Evolutionary conservation across 2,329 filamentous ascomycete species (phyloP), one percentile per base, ranked within the genome.

Genomic region (Aspergillus candidus): DNA sequence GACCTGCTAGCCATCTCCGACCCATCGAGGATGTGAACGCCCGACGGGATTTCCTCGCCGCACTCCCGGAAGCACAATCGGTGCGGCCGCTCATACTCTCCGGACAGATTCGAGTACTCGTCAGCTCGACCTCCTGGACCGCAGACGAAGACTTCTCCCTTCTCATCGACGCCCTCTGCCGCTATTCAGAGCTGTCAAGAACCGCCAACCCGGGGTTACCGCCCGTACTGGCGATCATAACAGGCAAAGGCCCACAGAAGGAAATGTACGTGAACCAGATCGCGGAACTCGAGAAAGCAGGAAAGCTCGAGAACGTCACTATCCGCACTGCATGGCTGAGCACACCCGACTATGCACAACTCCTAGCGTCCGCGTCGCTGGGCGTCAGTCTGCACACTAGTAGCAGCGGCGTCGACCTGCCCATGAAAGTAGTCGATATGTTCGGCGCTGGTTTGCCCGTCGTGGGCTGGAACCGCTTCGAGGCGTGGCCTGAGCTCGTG

Each of bases 381-480:
- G 93, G 93, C 8, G 80, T 98, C 17, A 94, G 88, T 44, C 72
- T 98, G 18, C 93, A 98, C 70, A 95, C 82, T 52, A 96, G 89
- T 11, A 94, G 86, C 53, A 95, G 88, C 2, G 93, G 93, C 1
- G 89, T 98, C 0, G 93, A 98, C 66, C 73, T 98, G 14, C 93
- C 93, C 0, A 98, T 98, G 93, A 98, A 98, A 69, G 89, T 98
- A 1, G 90, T 98, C 11, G 93, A 98, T 63, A 96, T 98, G 90
- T 97, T 98, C 63, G 93, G 93, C 2, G 86, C 90, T 0, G 93
- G 91, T 0, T 72, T 98, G 22, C 93, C 93, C 0, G 93, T 98
- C 0, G 83, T 84, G 0, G 91, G 89, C 4, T 97, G 93, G 76
- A 80, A 79, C 18, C 77, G 78, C 2, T 98, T 94, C 60, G 83